Evolutionary conservation across 2,329 filamentous ascomycete species (phyloP), one percentile per base, ranked within the genome.

Genomic region (Calonectria hawksworthii): DNA sequence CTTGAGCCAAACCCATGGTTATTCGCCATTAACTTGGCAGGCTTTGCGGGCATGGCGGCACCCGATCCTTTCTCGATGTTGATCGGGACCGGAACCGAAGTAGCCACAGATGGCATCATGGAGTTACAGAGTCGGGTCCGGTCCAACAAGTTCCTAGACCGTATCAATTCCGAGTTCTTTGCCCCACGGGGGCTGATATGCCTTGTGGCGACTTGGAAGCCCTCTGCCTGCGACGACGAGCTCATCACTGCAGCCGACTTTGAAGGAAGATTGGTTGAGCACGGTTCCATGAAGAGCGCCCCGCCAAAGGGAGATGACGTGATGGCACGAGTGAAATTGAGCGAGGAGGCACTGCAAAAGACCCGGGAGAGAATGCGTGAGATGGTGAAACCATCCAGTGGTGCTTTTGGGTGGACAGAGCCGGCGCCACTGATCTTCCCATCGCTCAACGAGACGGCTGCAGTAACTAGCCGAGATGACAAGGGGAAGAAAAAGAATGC

Each of bases 151-250:
- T 93, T 91, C 79, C 86, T 93, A 21, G 87, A 92, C 76, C 83
- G 85, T 44, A 86, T 91, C 77, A 93, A 93, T 78, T 84, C 87
- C 11, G 85, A 89, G 4, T 87, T 91, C 73, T 93, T 93, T 81
- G 86, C 86, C 61, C 91, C 91, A 0, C 87, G 86, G 2, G 91
- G 91, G 0, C 85, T 93, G 0, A 90, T 88, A 16, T 82, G 80
- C 4, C 51, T 85, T 26, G 85, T 93, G 47, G 87, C 92, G 83
- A 88, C 88, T 1, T 91, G 86, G 83, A 88, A 88, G 67, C 87
- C 88, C 0, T 85, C 87, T 4, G 75, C 80, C 0, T 72, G 78
- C 23, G 78, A 83, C 21, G 79, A 82, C 32, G 72, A 50, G 63
- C 41, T 76, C 34, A 28, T 36, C 47, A 68, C n/a, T 2, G 68